These are phyloP conservation scores for Telopea speciosissima DNA, from an alignment of 177 flowering plant genomes.

Conservation along the genomic window DNA sequence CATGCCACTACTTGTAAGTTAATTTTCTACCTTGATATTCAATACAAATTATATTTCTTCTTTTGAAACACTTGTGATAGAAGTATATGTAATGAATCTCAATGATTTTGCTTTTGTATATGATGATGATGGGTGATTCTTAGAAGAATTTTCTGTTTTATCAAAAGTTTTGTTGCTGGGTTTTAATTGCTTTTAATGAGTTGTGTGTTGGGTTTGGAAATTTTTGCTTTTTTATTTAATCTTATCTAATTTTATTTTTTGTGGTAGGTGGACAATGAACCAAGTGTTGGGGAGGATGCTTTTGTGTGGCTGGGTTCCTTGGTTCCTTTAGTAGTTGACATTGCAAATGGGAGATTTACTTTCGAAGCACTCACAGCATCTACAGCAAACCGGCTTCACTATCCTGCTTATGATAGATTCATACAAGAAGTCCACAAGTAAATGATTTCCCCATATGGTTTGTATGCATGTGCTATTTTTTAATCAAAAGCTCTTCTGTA, in stretches of 20 bases:
- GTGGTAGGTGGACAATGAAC: slow-evolving; percentile 55
- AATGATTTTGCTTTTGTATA: no score
- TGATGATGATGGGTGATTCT: no score
- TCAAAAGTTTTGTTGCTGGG: not conserved
- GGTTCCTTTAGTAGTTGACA: slow-evolving; percentile 59
- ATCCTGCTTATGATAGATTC: slow-evolving; percentile 74
- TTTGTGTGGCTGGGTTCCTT: slow-evolving; percentile 77
- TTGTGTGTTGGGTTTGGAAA: no score
- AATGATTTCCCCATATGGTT: not conserved
- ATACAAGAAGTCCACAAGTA: slow-evolving; percentile 73
- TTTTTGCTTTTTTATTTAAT: slow-evolving; percentile 2
- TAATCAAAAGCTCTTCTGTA: no score
- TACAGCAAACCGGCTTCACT: slow-evolving; percentile 58
- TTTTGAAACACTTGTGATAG: no score
- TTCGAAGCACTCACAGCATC: slow-evolving; percentile 81
- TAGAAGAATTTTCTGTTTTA: no score
- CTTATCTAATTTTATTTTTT: no score
- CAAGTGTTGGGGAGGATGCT: slow-evolving; percentile 73
- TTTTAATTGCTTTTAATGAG: not conserved
- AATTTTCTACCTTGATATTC: not conserved
- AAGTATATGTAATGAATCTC: no score
- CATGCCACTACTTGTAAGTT: slow-evolving; percentile 89
- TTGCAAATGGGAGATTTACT: slow-evolving; percentile 67
- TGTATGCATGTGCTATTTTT: no score
- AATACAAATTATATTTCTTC: no score